Evolutionary conservation across 1,284 basidiomycete genomes (phyloP).

Genomic region (Heterobasidion occidentale): DNA sequence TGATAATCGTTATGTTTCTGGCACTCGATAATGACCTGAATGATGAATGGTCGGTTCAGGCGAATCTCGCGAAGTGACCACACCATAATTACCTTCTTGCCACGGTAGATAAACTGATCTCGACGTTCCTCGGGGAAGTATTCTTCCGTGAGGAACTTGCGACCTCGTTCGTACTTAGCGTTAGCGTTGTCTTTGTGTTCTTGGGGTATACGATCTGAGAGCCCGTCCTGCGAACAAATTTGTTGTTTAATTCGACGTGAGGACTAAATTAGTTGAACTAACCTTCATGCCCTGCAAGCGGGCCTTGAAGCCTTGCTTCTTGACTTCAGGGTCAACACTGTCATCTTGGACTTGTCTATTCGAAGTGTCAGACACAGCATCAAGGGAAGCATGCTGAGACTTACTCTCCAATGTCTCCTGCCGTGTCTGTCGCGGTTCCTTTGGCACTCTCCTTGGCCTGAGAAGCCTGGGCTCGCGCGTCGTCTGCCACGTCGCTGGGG

Average conservation of each 20-base stretch:
- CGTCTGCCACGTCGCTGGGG: conserved; percentile 20
- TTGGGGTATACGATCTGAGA: conserved; percentile 46
- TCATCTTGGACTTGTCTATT: conserved; percentile 16
- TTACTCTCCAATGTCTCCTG: conserved; percentile 21
- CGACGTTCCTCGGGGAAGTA: conserved; percentile 85
- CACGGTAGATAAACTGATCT: conserved; percentile 75
- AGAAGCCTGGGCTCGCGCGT: conserved; percentile 13
- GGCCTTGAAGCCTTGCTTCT: conserved; percentile 43
- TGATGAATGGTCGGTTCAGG: background rate
- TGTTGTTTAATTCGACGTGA: background rate
- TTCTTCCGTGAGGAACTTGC: conserved; percentile 66
- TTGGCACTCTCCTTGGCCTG: conserved; percentile 13
- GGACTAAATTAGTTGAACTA: conserved; percentile 13
- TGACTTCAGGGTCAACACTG: conserved; percentile 35
- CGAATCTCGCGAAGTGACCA: background rate
- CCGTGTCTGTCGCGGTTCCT: conserved; percentile 20
- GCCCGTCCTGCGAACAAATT: conserved; percentile 27
- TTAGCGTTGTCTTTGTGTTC: conserved; percentile 52
- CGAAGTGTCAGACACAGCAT: conserved; percentile 14
- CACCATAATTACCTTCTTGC: conserved; percentile 54
- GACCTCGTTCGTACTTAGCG: conserved; percentile 44
- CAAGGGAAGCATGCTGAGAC: background rate
- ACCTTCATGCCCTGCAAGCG: conserved; percentile 31
- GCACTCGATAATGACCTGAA: conserved; percentile 82
- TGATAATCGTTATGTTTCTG: conserved; percentile 92